Percentiles rank a stretch among this genome's conserved stretches.
Conservation (phyloP, 306 rosid genomes). For the Castanospermum australe region DNA sequence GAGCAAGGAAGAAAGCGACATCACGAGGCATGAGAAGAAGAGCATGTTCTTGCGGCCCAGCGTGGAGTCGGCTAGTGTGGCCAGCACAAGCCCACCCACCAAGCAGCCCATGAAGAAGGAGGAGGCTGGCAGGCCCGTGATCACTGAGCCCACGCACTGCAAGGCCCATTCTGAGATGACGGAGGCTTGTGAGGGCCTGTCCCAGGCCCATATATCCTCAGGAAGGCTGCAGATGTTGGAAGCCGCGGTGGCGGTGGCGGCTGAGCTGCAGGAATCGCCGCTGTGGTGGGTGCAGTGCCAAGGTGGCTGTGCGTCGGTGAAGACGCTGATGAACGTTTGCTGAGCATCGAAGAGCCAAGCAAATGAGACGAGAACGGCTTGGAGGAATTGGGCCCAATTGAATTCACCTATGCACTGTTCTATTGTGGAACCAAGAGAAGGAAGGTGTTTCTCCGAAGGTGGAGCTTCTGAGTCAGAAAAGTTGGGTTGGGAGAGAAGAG, state of each 20-base stretch:
- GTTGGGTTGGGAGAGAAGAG: slow-evolving; percentile 26
- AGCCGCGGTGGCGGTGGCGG: neutral
- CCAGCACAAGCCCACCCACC: slow-evolving; percentile 46
- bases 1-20: slow-evolving; percentile 50
- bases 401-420: slow-evolving; percentile 48
- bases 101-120: slow-evolving; percentile 61
- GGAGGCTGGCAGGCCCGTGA: slow-evolving; percentile 57
- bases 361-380: slow-evolving; percentile 45
- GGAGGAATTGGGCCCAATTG: slow-evolving; percentile 50
- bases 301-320: slow-evolving; percentile 54
- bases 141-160: slow-evolving; percentile 28
- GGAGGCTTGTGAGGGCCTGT: slow-evolving; percentile 37
- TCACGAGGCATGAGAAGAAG: slow-evolving; percentile 41
- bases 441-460: slow-evolving; percentile 3
- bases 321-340: slow-evolving; percentile 57
- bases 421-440: slow-evolving; percentile 52
- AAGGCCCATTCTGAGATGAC: slow-evolving; percentile 55
- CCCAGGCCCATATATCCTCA: slow-evolving; percentile 51
- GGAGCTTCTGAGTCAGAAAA: slow-evolving; percentile 10
- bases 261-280: slow-evolving; percentile 2
- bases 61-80: slow-evolving; percentile 56
- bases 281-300: slow-evolving; percentile 46
- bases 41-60: slow-evolving; percentile 68
- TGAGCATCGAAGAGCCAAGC: slow-evolving; percentile 68
- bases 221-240: slow-evolving; percentile 45